Conservation (phyloP, 768 basidiomycete species). For the Trametes gibbosa region DNA sequence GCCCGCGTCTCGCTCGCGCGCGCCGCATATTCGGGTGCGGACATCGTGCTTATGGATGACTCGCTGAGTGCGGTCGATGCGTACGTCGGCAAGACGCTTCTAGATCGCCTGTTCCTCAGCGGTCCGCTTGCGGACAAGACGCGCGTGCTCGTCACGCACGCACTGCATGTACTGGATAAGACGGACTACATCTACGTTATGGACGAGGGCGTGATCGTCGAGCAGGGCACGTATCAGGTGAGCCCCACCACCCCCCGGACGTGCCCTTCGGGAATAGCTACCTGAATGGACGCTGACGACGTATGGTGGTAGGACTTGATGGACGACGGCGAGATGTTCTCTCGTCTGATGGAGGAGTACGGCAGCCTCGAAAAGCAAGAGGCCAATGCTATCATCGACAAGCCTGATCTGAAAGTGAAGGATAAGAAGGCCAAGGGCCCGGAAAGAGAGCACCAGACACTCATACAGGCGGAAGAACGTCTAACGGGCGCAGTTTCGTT, state of each 20-base stretch:
- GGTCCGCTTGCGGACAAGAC: constrained; percentile 52
- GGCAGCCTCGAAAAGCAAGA: constrained; percentile 41
- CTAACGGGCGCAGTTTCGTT: constrained; percentile 37
- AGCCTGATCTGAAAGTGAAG: constrained; percentile 11
- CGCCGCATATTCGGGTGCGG: constrained; percentile 70
- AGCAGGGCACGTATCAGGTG: constrained; percentile 38
- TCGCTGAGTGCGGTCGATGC: constrained; percentile 79
- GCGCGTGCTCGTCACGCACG: constrained; percentile 85
- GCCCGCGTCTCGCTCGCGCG: constrained; percentile 76
- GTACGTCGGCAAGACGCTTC: constrained; percentile 61
- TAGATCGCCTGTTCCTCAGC: constrained; percentile 35
- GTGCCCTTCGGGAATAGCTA: background rate
- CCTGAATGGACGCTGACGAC: background rate
- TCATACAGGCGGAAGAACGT: constrained; percentile 38
- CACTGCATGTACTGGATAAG: constrained; percentile 81
- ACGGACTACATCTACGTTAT: constrained; percentile 78
- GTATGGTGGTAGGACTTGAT: constrained; percentile 30
- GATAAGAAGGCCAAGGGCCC: constrained; percentile 29
- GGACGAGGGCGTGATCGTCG: constrained; percentile 55
- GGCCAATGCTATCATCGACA: constrained; percentile 33
- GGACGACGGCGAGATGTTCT: constrained; percentile 31
- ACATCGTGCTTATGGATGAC: constrained; percentile 79
- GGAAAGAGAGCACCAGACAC: constrained; percentile 17
- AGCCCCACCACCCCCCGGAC: constrained; percentile 14
- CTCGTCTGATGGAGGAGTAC: constrained; percentile 38